phyloP scores from a whole-genome alignment of 2,329 filamentous ascomycete genomes.

The Fusarium sp. region DNA sequence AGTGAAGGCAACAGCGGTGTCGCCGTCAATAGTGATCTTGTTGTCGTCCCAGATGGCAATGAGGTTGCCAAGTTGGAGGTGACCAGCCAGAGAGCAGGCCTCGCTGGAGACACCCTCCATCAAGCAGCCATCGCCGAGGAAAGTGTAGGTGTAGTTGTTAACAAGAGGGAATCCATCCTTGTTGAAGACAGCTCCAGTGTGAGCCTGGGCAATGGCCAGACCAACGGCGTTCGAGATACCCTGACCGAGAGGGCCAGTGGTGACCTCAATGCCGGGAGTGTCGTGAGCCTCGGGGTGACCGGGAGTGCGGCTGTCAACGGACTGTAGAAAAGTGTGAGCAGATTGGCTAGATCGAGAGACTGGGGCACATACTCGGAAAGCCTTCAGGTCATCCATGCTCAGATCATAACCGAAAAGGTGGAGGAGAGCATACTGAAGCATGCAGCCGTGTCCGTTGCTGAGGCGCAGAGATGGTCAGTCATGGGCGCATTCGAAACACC shows the following conservation, averaged over 20 bases:
- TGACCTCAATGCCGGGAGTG: conserved; percentile 97
- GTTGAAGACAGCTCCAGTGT: conserved; percentile 94
- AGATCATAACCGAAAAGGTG: conserved; percentile 95
- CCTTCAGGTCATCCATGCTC: conserved; percentile 91
- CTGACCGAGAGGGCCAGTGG: conserved; percentile 96
- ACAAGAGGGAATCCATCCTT: conserved; percentile 91
- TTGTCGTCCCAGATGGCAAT: conserved; percentile 99
- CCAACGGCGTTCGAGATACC: conserved; percentile 98
- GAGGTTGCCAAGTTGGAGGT: conserved; percentile 97
- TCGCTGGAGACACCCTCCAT: conserved; percentile 98
- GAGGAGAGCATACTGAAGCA: conserved; percentile 98
- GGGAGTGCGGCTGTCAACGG: conserved; percentile 81
- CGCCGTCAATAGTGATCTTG: conserved; percentile 94
- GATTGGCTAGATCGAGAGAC: neutral
- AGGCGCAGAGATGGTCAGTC: conserved; percentile 33
- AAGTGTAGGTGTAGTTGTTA: conserved; percentile 97
- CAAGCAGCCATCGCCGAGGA: conserved; percentile 98
- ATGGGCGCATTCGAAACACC: neutral
- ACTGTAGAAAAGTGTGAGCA: conserved; percentile 51
- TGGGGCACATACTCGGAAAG: conserved; percentile 85
- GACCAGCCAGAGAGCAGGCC: conserved; percentile 91
- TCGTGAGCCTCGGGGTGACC: conserved; percentile 98
- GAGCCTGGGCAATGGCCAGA: conserved; percentile 95
- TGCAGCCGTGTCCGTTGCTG: conserved; percentile 98
- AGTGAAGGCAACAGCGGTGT: conserved; percentile 96